Base-by-base conservation (phyloP, 1,284 basidiomycete genomes). In the Amylostereum chailletii region DNA sequence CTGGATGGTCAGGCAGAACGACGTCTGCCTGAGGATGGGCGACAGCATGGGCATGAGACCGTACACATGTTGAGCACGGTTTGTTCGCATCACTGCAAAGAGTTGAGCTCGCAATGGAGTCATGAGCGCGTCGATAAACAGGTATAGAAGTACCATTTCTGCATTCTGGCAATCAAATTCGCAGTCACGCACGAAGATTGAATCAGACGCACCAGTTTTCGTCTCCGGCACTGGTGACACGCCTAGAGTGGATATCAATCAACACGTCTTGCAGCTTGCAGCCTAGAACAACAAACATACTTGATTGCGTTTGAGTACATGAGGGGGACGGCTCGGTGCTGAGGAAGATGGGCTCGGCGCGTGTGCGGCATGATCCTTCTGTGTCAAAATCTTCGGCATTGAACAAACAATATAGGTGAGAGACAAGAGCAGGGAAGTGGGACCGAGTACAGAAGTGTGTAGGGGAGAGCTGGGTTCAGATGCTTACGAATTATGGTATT, bases 61-160 rank as follows among this genome's bases (percentile, higher is more conserved):
- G 55, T 9, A 60, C 56, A 43, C 65, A 67, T 2, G 65, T 67
- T 26, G 64, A 53, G 45, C 65, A 67, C 1, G 65, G 65, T 33
- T 59, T 55, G 26, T 60, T 55, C 7, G 82, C 80, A 56, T 85
- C 82, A 59, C 81, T 84, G 50, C 41, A 50, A 47, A 31, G 49
- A 50, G 39, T 55, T 42, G 10, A 42, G 40, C 40, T 19, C 19
- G 19, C 19, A 19, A 48, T 27, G 52, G 54, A 34, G 55, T 52
- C 37, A 53, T 49, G 48, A 57, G 51, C 41, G 55, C 48, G 39
- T 49, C 53, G 43, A 19, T 49, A 45, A 30, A 47, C 42, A 50
- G 53, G 55, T 26, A 43, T n/a, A 48, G 50, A 50, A 39, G 56
- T 69, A 83, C 82, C 81, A 84, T 81, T 84, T 84, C 81, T 83